Conservation (phyloP, 192 early-diverging fungal genomes). For the Obelidium mucronatum region DNA sequence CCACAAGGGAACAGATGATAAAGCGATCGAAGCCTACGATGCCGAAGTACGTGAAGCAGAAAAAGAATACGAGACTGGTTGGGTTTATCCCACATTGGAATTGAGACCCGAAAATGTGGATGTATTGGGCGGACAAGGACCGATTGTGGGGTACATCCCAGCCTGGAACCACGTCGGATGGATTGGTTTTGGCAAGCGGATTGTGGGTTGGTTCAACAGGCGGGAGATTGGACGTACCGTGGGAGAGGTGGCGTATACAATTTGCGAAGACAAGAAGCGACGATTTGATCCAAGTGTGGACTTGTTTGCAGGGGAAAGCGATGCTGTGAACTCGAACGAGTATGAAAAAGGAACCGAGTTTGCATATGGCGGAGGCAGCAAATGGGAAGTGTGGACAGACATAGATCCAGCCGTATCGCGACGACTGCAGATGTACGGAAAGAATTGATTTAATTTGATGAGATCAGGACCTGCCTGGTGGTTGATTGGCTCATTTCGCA, state of each 20-base stretch:
- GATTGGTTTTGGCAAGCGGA: conserved; percentile 12
- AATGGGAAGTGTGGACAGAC: conserved; percentile 19
- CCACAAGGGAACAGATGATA: conserved; percentile 6
- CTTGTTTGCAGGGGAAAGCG: not conserved
- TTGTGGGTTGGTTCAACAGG: not conserved
- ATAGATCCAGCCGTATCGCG: not conserved
- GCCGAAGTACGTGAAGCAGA: conserved; percentile 11
- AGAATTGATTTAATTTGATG: too few species aligned
- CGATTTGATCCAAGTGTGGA: conserved; percentile 5
- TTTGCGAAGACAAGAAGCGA: not conserved
- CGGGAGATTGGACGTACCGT: conserved; percentile 2
- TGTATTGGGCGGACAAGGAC: not conserved
- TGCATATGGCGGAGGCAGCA: not conserved
- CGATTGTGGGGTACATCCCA: conserved; percentile 15
- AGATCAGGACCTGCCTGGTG: too few species aligned
- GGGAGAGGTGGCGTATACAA: conserved; percentile 6
- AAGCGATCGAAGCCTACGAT: conserved; percentile 7
- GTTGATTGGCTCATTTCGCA: too few species aligned
- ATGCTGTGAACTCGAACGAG: conserved; percentile 7
- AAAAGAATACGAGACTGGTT: not conserved
- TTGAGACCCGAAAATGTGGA: not conserved
- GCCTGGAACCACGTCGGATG: conserved; percentile 13
- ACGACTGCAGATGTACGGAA: conserved; percentile 3
- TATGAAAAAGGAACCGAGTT: conserved; percentile 8
- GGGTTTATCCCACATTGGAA: conserved; percentile 8